These are phyloP conservation scores for Sarcocystis neurona DNA, from an alignment of 169 alveolate species.

Conservation along the genomic window DNA sequence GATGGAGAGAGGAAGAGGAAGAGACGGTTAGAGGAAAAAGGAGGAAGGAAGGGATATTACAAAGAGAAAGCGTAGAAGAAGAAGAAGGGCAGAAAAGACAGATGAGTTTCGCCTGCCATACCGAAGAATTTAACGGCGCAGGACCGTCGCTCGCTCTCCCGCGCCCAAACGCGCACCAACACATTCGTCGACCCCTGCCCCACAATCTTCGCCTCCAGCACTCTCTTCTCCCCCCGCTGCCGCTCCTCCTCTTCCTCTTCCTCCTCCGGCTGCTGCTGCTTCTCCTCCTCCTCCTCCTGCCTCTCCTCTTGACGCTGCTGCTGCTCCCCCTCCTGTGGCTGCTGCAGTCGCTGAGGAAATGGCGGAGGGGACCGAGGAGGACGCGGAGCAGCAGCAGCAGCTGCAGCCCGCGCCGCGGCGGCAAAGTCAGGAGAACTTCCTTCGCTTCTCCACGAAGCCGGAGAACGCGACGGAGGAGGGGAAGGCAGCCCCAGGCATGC, in stretches of 20 bases:
- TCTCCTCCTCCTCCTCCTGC: not conserved
- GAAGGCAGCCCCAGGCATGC: not conserved
- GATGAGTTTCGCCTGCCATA: not conserved
- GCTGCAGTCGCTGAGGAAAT: not conserved
- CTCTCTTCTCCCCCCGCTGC: not conserved
- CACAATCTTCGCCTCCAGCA: not conserved
- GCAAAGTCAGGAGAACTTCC: not conserved
- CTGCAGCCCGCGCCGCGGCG: not conserved
- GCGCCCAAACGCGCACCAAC: slow-evolving; percentile 22
- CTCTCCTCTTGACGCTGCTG: not conserved
- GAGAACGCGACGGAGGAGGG: not conserved
- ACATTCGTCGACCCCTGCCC: not conserved
- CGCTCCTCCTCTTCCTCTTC: not conserved
- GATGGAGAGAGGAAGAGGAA: not conserved
- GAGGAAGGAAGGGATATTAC: not conserved
- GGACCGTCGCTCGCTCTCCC: not conserved
- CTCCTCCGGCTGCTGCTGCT: not conserved
- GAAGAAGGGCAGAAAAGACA: not conserved
- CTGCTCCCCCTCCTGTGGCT: not conserved
- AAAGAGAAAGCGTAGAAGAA: not conserved
- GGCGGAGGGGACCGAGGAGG: not conserved
- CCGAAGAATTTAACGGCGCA: slow-evolving; percentile 40
- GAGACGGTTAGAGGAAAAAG: not conserved
- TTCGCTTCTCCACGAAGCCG: not conserved
- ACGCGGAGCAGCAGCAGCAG: not conserved